These are phyloP conservation scores for Ascochyta clinopodiicola DNA, from an alignment of 2,329 filamentous ascomycete genomes.

Conservation along the genomic window DNA sequence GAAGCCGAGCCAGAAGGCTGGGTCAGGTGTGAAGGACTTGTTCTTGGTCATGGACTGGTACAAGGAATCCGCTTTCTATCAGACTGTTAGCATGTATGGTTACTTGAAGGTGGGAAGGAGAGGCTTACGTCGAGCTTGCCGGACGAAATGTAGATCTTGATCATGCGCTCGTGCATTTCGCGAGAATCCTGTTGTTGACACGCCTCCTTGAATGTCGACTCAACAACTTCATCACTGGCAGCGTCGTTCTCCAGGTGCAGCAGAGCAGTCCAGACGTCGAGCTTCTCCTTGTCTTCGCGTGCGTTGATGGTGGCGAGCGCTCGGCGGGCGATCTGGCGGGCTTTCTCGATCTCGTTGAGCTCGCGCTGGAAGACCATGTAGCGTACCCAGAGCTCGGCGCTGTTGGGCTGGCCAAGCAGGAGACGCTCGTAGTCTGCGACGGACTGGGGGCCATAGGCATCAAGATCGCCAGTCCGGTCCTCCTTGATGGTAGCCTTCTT, in stretches of 20 bases:
- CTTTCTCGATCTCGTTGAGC: conserved; percentile 85
- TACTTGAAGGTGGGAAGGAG: conserved; percentile 34
- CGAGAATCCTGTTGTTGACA: conserved; percentile 93
- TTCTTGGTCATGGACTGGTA: conserved; percentile 90
- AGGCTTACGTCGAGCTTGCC: conserved; percentile 76
- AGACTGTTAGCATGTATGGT: conserved; percentile 24
- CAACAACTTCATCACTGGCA: conserved; percentile 79
- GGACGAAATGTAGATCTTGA: conserved; percentile 94
- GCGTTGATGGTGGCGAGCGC: conserved; percentile 91
- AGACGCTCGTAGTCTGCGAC: conserved; percentile 93
- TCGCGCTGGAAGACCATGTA: conserved; percentile 99
- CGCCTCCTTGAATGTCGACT: conserved; percentile 87
- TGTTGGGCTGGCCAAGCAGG: conserved; percentile 88
- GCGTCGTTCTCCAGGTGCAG: conserved; percentile 94
- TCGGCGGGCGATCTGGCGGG: conserved; percentile 86
- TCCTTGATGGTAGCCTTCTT: conserved; percentile 79
- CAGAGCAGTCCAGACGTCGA: conserved; percentile 93
- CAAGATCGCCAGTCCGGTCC: conserved; percentile 90
- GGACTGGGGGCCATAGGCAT: conserved; percentile 85
- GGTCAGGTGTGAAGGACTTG: conserved; percentile 75
- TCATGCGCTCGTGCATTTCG: conserved; percentile 86
- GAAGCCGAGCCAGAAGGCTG: conserved; percentile 91
- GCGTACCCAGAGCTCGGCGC: conserved; percentile 90
- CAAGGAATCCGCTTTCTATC: conserved; percentile 82
- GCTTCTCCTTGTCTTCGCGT: conserved; percentile 87